These are phyloP conservation scores for Desmodesmus armatus DNA, from an alignment of 139 green algal genomes.

Conservation along the genomic window DNA sequence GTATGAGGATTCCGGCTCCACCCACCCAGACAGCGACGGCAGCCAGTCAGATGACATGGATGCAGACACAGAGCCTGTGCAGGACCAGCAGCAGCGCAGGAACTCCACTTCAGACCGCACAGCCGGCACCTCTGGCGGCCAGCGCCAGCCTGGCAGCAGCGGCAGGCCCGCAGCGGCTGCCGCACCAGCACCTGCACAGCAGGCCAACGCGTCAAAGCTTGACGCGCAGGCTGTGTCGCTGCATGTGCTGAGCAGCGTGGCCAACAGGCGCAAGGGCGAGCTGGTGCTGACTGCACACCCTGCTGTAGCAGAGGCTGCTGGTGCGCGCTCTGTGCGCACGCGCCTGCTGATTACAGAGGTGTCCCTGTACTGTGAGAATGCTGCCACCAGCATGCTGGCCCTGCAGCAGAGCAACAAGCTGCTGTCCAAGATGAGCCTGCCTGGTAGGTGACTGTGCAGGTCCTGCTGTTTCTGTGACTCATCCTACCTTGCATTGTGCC, in stretches of 20 bases:
- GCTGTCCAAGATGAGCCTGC: constrained; percentile 39
- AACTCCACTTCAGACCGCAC: no score
- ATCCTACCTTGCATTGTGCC: no score
- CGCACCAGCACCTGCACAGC: background rate
- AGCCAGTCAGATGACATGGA: background rate
- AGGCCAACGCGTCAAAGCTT: background rate
- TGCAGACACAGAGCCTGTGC: no score
- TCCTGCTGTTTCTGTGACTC: background rate
- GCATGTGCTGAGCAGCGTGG: constrained; percentile 7
- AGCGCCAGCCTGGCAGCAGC: background rate
- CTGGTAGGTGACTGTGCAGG: constrained; percentile 34
- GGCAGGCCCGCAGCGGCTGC: background rate
- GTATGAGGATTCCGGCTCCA: constrained; percentile 13
- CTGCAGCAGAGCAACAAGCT: constrained; percentile 51
- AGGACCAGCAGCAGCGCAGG: no score
- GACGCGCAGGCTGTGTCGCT: background rate
- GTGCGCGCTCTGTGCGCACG: background rate
- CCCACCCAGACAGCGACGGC: background rate
- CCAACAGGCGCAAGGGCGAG: constrained; percentile 10
- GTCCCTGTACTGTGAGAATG: constrained; percentile 40
- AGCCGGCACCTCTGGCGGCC: background rate
- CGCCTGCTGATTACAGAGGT: constrained; percentile 27
- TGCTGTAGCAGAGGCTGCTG: background rate
- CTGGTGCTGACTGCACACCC: background rate
- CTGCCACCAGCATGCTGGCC: constrained; percentile 25